Conservation (phyloP, 2,329 filamentous ascomycete genomes). For the Ceratocystiopsis brevicomis region DNA sequence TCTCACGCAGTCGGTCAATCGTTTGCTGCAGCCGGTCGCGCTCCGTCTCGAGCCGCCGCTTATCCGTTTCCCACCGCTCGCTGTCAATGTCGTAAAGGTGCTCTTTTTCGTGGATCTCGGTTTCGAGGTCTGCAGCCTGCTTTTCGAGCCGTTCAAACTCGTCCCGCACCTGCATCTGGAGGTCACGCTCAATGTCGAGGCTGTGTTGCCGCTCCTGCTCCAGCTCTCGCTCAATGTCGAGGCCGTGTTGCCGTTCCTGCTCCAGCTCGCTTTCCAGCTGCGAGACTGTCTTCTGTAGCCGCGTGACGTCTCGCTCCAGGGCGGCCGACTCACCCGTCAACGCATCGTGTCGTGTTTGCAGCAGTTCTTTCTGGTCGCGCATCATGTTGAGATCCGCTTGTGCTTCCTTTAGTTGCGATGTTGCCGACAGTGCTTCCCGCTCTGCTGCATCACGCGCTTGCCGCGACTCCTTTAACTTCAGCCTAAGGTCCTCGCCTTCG, state of each 20-base stretch:
- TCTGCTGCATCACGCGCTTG: conserved; percentile 23
- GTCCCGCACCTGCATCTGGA: conserved; percentile 28
- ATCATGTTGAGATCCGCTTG: conserved; percentile 40
- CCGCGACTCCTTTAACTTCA: conserved; percentile 24
- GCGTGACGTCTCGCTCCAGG: conserved; percentile 45
- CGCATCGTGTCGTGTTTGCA: conserved; percentile 50
- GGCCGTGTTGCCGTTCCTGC: conserved; percentile 36
- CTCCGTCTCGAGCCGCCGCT: conserved; percentile 44
- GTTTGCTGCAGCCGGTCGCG: conserved; percentile 49
- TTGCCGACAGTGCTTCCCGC: conserved; percentile 20
- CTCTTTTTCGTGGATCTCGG: conserved; percentile 49
- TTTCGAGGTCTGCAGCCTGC: conserved; percentile 43
- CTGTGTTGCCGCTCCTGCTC: conserved; percentile 37
- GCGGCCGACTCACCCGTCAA: conserved; percentile 45
- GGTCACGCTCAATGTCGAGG: conserved; percentile 39
- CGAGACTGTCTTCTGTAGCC: conserved; percentile 25
- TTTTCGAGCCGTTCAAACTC: conserved; percentile 33
- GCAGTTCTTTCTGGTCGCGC: conserved; percentile 44
- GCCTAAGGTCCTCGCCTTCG: conserved; percentile 26
- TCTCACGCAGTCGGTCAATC: conserved; percentile 49
- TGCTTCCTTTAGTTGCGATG: conserved; percentile 32
- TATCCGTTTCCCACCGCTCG: conserved; percentile 54
- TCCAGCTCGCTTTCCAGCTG: conserved; percentile 30
- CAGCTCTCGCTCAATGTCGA: conserved; percentile 39
- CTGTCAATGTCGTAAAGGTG: conserved; percentile 51